Base-by-base conservation (phyloP, 2,329 filamentous ascomycete species). In the Pestalotiopsis sp. region DNA sequence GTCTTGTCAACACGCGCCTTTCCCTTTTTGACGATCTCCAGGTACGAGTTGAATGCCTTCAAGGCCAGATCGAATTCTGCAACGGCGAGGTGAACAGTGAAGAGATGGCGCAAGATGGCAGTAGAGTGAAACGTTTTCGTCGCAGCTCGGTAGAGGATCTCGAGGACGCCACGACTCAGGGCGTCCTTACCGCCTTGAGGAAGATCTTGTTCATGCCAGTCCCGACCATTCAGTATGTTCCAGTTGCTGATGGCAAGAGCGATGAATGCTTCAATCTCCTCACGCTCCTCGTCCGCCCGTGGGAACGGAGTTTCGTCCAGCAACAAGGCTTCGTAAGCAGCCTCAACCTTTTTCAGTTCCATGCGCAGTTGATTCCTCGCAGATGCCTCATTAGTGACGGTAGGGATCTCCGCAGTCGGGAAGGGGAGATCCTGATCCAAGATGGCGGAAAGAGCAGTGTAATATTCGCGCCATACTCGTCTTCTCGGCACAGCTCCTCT, bases 101-200 rank as follows among this genome's bases (percentile, higher is more conserved):
- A 98, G 0, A 99, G 85, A 75, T 95, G 89, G 68, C 95, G 88
- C 38, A 99, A 83, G 70, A 98, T 93, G 11, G 94, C 85, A 1
- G 95, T 97, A 1, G 96, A 99, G 80, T 99, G 96, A 76, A 96
- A 99, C 0, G 95, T 97, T 80, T 96, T 97, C 11, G 92, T 94
- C 7, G 95, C 93, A 25, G 95, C 93, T 52, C 92, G 92, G 80
- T 98, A 99, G 6, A 99, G 85, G 36, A 94, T 93, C 79, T 96
- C 95, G 56, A 99, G 87, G 40, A 97, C 90, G 65, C 90, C 90
- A 66, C 92, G 90, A 71, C 92, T 92, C 20, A 95, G 83, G 25
- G 87, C 89, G 75, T 91, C 90, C 74, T 94, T 92, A 9, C 94
- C 95, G 5, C 93, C 94, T 74, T 91, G 89, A 3, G 93, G 94